phyloP scores from a whole-genome alignment of 768 basidiomycete species.

The Trametes maxima region DNA sequence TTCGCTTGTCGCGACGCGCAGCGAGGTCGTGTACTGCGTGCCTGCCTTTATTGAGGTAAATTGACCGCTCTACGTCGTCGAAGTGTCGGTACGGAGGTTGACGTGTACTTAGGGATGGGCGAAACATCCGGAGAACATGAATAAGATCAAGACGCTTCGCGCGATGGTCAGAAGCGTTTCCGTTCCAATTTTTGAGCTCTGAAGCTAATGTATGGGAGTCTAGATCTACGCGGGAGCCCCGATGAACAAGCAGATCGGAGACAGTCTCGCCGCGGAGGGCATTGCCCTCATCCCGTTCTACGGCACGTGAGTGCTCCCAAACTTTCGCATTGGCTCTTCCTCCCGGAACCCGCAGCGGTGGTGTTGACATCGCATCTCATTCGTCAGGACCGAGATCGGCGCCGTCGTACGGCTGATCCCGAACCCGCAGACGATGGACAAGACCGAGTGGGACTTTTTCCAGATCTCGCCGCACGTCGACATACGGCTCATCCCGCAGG shows the following conservation, averaged over 20 bases:
- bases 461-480: slow-evolving; percentile 24
- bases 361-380: background rate
- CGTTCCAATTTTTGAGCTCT: background rate
- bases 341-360: background rate
- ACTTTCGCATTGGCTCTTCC: background rate
- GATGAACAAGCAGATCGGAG: slow-evolving; percentile 24
- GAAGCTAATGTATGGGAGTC: background rate
- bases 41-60: slow-evolving; percentile 24
- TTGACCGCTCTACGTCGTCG: background rate
- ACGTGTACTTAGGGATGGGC: slow-evolving; percentile 20
- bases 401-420: slow-evolving; percentile 14
- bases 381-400: slow-evolving; percentile 23
- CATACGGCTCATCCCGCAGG: slow-evolving; percentile 17
- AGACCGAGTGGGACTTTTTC: slow-evolving; percentile 31
- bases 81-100: too few relatives aligned
- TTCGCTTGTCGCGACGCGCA: slow-evolving; percentile 11
- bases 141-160: slow-evolving; percentile 17
- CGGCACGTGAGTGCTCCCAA: slow-evolving; percentile 13
- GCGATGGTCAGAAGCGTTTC: slow-evolving; percentile 14
- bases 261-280: slow-evolving; percentile 17
- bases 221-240: slow-evolving; percentile 18
- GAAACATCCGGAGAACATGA: slow-evolving; percentile 20
- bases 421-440: slow-evolving; percentile 13
- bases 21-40: slow-evolving; percentile 22
- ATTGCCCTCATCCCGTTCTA: slow-evolving; percentile 21